Evolutionary conservation across 2,329 filamentous ascomycete genomes (phyloP), one percentile per base, ranked within the genome.

Genomic region (Hymenoscyphus occultus): DNA sequence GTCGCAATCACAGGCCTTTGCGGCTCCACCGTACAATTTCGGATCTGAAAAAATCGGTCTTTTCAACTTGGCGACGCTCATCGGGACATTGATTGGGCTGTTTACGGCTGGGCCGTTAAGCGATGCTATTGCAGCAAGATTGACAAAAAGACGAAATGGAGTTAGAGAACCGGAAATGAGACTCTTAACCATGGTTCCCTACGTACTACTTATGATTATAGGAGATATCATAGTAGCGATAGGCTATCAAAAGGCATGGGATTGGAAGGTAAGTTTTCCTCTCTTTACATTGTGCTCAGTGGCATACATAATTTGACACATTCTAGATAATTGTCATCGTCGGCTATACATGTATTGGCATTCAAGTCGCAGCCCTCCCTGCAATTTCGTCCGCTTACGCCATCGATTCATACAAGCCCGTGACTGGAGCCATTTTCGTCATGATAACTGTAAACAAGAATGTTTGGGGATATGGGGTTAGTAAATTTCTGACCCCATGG

Each of bases 371-470:
- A 2, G 84, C 84, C 0, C 75, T 88, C 4, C 85, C 85, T 0
- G 80, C 83, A 12, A 88, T 88, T 63, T 79, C 78, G 2, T 82
- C 78, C 13, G 85, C 77, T 2, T 87, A 88, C 70, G 81, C 84
- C 0, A 80, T 88, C 16, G 86, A 88, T 72, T 83, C 79, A 42
- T 88, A 89, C 75, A 88, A 88, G 73, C 84, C 86, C 0, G 82
- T 88, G 2, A 81, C 85, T 0, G 85, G 86, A 2, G 81, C 80
- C 2, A 76, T 88, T 59, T 85, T 88, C 72, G 85, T 88, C 0
- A 78, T 81, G 7, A 83, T 86, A 68, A 88, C 85, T 0, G 84
- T 88, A 57, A 86, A 86, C 71, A 88, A 88, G 77, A 88, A 88
- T 64, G 63, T 87, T 0, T 87, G 84, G 83, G 85, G 86, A 0